Base-by-base conservation (phyloP, 2,329 filamentous ascomycete species). In the Huntiella omanensis region DNA sequence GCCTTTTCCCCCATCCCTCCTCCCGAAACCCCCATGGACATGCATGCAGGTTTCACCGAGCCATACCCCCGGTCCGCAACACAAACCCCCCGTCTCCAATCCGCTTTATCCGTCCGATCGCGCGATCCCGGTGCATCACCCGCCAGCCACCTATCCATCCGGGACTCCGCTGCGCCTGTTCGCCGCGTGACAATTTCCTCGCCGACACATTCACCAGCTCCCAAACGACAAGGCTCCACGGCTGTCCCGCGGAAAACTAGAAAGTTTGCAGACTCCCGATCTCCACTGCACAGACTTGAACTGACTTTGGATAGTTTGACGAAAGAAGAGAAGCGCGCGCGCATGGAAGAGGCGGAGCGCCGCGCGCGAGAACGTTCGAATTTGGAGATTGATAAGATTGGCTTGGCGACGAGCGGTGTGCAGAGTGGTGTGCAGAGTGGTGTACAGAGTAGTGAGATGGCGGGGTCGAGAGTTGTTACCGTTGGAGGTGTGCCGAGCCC, bases 281-380 rank as follows among this genome's bases (percentile, higher is more conserved):
- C 88, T 52, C 91, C 92, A 45, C 70, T 98, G 45, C 88, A 98
- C 62, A 91, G 80, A 65, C 73, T 98, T 54, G 88, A 98, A 66
- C 75, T 83, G 57, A 91, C 84, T 55, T 71, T 96, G 56, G 82
- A 81, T 60, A 86, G 83, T 62, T 88, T 95, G 61, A 94, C 83
- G 60, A 96, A 95, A 60, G 87, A 95, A 63, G 87, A 95, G 62
- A 92, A 93, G 61, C 74, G 88, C 52, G 85, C 86, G 6, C 73
- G 84, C 40, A 76, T 88, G 4, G 74, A 86, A 58, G 82, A 88
- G 55, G 85, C 85, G 4, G 88, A 95, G 59, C 70, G 77, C 53
- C 72, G 74, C 38, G 73, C 79, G 13, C 73, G 77, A 54, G 78
- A 88, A 56, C 69, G 68, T 53, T 67, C 65, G 10, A 68, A 68